phyloP scores from a whole-genome alignment of 176 grass and related monocot genomes.

The Dendrocalamus sinicus region DNA sequence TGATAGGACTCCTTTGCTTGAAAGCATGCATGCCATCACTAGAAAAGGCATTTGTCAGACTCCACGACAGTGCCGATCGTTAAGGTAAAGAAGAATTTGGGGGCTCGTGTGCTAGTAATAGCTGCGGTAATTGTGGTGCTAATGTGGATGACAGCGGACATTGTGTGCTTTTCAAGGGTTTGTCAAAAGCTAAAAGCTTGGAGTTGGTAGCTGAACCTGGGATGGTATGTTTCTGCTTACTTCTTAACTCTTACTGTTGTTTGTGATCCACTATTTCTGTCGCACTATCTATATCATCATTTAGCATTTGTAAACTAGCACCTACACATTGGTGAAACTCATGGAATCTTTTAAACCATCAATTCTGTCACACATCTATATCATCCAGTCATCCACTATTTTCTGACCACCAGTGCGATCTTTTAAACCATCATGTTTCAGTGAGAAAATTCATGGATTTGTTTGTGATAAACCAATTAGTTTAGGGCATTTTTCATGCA shows the following conservation, averaged over 20 bases:
- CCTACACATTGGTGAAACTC: neutral
- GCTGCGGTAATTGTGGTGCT: slow-evolving; percentile 8
- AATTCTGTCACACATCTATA: too few relatives aligned
- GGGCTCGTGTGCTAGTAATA: neutral
- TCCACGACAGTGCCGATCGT: neutral
- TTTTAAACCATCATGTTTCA: neutral
- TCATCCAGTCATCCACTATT: too few relatives aligned
- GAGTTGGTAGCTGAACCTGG: slow-evolving; percentile 14
- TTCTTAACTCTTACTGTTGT: neutral
- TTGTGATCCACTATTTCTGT: neutral
- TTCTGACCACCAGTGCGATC: too few relatives aligned
- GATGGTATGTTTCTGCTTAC: slow-evolving; percentile 17
- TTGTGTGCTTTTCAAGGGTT: slow-evolving; percentile 31
- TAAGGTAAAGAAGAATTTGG: slow-evolving; percentile 21
- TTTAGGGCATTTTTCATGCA: too few relatives aligned
- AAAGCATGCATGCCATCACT: slow-evolving; percentile 32
- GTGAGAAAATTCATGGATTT: too few relatives aligned
- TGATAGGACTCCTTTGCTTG: slow-evolving; percentile 25
- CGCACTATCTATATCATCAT: neutral
- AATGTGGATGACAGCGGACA: neutral
- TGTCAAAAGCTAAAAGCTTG: slow-evolving; percentile 31
- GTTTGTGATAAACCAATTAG: too few relatives aligned
- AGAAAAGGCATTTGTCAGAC: slow-evolving; percentile 8
- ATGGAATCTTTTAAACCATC: too few relatives aligned
- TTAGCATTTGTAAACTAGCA: slow-evolving; percentile 1